phyloP scores from a whole-genome alignment of 2,329 filamentous ascomycete genomes.

The Alternaria atra region DNA sequence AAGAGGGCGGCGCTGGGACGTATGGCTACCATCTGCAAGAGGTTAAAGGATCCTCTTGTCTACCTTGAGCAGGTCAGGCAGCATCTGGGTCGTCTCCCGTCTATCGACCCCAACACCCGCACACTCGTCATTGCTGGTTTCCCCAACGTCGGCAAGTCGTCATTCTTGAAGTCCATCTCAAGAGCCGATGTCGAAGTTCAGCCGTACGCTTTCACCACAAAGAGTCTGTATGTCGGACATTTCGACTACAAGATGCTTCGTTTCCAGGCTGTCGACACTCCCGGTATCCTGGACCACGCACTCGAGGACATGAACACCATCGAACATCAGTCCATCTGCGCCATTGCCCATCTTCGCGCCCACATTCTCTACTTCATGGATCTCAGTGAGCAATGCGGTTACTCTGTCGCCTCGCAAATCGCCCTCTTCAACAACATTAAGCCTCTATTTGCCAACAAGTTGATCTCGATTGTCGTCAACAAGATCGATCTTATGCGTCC shows the following conservation, averaged over 20 bases:
- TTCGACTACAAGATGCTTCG: slow-evolving; percentile 96
- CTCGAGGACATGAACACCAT: slow-evolving; percentile 99
- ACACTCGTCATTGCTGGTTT: slow-evolving; percentile 97
- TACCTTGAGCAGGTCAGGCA: slow-evolving; percentile 97
- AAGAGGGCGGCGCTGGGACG: slow-evolving; percentile 95
- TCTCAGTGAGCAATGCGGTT: slow-evolving; percentile 94
- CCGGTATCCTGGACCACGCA: slow-evolving; percentile 97
- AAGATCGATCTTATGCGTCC: slow-evolving; percentile 94
- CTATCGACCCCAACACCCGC: slow-evolving; percentile 97
- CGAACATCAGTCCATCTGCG: slow-evolving; percentile 98
- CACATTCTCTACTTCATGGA: slow-evolving; percentile 99
- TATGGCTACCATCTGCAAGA: slow-evolving; percentile 97
- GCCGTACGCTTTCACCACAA: slow-evolving; percentile 98
- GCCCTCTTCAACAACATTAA: slow-evolving; percentile 93
- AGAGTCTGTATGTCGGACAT: slow-evolving; percentile 95
- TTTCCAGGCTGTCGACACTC: slow-evolving; percentile 94
- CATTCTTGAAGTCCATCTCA: slow-evolving; percentile 90
- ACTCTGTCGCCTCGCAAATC: slow-evolving; percentile 91
- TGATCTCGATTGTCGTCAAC: slow-evolving; percentile 97
- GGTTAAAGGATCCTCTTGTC: slow-evolving; percentile 90
- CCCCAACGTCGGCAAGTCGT: slow-evolving; percentile 91
- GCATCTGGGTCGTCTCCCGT: slow-evolving; percentile 94
- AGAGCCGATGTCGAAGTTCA: slow-evolving; percentile 96
- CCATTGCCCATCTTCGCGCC: slow-evolving; percentile 93
- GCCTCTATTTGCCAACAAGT: slow-evolving; percentile 95